Conservation (phyloP, 805 yeast species). For the Kuraishia piskuri region DNA sequence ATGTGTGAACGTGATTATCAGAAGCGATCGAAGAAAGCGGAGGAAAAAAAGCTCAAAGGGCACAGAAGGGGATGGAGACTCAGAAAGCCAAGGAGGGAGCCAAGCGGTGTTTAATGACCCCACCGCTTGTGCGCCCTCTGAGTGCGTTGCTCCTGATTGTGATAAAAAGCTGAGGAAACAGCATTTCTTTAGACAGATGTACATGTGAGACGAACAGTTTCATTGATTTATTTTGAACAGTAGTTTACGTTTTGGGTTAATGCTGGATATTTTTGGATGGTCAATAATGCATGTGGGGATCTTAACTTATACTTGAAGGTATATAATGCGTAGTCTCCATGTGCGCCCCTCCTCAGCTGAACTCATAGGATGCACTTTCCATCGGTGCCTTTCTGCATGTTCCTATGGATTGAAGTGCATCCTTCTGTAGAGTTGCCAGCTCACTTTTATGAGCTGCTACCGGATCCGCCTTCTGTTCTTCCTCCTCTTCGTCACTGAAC, state of each 20-base stretch:
- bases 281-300: background rate
- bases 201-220: conserved; percentile 20
- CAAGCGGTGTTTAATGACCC: conserved; percentile 21
- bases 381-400: background rate
- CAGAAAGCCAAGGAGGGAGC: conserved; percentile 5
- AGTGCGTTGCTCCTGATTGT: conserved; percentile 51
- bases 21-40: conserved; percentile 15
- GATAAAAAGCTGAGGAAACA: conserved; percentile 31
- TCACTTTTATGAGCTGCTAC: background rate
- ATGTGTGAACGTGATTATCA: conserved; percentile 62
- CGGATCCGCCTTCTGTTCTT: too few relatives aligned
- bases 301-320: background rate
- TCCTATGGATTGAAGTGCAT: background rate
- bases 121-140: conserved; percentile 42
- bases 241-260: background rate
- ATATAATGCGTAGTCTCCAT: background rate
- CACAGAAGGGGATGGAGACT: conserved; percentile 13
- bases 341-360: background rate
- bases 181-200: conserved; percentile 49
- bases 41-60: conserved; percentile 11
- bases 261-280: background rate
- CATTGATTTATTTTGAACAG: too few relatives aligned
- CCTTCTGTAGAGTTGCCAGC: background rate
- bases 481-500: conserved; percentile 3
- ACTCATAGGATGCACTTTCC: background rate